Evolutionary conservation across 495 filamentous ascomycete species (phyloP).

Genomic region (Penicillium samsonianum): DNA sequence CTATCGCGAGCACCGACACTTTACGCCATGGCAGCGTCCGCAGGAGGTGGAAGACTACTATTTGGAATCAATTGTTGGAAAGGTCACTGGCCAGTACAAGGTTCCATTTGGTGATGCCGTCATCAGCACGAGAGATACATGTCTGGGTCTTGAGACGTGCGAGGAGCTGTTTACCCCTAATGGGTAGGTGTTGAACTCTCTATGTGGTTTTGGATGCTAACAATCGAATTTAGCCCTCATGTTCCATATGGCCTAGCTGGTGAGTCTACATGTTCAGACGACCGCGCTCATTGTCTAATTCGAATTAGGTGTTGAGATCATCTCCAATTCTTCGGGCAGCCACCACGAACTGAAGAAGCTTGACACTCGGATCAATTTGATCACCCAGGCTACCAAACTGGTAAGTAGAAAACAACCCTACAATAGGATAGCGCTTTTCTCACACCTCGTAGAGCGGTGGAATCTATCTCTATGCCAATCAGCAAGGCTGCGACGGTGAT

Average conservation of each 20-base stretch:
- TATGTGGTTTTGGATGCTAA: neutral
- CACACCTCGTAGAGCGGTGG: constrained; percentile 57
- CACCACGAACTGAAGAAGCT: constrained; percentile 79
- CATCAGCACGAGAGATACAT: constrained; percentile 70
- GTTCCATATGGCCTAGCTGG: constrained; percentile 38
- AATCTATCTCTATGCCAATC: constrained; percentile 75
- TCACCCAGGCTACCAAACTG: constrained; percentile 72
- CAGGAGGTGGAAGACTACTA: constrained; percentile 70
- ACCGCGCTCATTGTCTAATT: constrained; percentile 17
- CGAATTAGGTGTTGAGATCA: constrained; percentile 62
- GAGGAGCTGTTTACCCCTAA: constrained; percentile 78
- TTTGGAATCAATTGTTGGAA: constrained; percentile 63
- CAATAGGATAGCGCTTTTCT: neutral
- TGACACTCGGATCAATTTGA: constrained; percentile 69
- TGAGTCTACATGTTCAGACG: constrained; percentile 6
- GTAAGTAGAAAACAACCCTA: constrained; percentile 20
- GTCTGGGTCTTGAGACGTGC: constrained; percentile 72
- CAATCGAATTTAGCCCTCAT: constrained; percentile 2
- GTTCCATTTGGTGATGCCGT: constrained; percentile 78
- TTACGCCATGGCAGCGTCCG: constrained; percentile 63
- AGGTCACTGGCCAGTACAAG: constrained; percentile 60
- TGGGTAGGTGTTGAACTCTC: constrained; percentile 31
- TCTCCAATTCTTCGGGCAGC: constrained; percentile 73
- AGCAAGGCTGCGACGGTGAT: constrained; percentile 74
- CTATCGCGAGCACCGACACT: constrained; percentile 54